Percentiles rank a stretch among this genome's conserved stretches.
phyloP scores from a whole-genome alignment of 148 eudicot species.

The Pharnaceum exiguum region DNA sequence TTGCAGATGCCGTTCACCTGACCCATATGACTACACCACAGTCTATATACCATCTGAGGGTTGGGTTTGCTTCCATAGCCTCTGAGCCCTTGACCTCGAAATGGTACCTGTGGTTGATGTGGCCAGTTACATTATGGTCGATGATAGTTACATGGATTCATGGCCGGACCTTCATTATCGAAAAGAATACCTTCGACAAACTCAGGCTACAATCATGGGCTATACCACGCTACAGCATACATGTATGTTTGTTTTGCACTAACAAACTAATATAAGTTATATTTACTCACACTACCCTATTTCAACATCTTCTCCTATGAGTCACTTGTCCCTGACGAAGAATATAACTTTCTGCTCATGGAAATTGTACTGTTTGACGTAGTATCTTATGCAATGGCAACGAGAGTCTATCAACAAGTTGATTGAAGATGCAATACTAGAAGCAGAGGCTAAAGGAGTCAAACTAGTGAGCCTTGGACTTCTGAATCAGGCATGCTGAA shows the following conservation, averaged over 20 bases:
- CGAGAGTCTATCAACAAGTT: slow-evolving; percentile 3
- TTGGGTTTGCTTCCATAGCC: slow-evolving; percentile 68
- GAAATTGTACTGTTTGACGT: too few species aligned
- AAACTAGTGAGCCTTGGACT: slow-evolving; percentile 11
- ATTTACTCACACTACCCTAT: too few species aligned
- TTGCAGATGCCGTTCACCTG: slow-evolving; percentile 58
- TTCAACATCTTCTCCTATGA: too few species aligned
- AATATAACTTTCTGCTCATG: too few species aligned
- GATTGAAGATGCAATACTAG: slow-evolving; percentile 10
- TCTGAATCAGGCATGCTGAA: slow-evolving; percentile 22
- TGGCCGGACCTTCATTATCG: slow-evolving; percentile 47
- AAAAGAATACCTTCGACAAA: slow-evolving; percentile 47
- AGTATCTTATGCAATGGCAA: not conserved
- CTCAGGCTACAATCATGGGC: slow-evolving; percentile 67
- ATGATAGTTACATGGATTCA: slow-evolving; percentile 45
- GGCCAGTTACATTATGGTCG: slow-evolving; percentile 67
- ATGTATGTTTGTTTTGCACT: slow-evolving; percentile 35
- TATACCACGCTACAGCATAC: slow-evolving; percentile 54
- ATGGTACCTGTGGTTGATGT: slow-evolving; percentile 67
- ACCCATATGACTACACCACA: slow-evolving; percentile 81
- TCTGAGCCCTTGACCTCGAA: slow-evolving; percentile 54
- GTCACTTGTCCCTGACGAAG: too few species aligned
- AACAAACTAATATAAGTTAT: not conserved
- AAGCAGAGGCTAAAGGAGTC: slow-evolving; percentile 4
- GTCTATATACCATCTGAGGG: slow-evolving; percentile 62